Conservation (phyloP, 2,329 filamentous ascomycete genomes). For the Chaetomium sp. region DNA sequence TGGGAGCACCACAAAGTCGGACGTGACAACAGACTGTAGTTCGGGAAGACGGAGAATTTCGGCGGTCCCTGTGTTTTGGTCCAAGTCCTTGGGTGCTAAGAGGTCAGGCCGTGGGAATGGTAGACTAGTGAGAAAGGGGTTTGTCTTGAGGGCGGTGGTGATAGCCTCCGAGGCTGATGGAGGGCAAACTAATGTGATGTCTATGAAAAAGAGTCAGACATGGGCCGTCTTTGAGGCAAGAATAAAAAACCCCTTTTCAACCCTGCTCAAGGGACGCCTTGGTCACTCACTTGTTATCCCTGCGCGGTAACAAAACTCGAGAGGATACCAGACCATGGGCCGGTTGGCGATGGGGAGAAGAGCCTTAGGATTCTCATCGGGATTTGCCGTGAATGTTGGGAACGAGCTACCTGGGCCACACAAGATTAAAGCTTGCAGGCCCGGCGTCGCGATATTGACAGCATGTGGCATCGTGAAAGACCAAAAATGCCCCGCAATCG, state of each 20-base stretch:
- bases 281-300: conserved; percentile 58
- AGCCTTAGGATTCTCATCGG: conserved; percentile 75
- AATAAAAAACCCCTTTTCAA: not conserved
- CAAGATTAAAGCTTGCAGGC: conserved; percentile 76
- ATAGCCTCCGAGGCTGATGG: conserved; percentile 62
- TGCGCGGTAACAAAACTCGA: conserved; percentile 78
- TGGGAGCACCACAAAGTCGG: conserved; percentile 84
- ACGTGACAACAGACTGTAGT: conserved; percentile 68
- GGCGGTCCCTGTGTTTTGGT: conserved; percentile 81
- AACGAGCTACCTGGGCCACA: conserved; percentile 79
- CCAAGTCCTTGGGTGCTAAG: conserved; percentile 67
- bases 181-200: conserved; percentile 57
- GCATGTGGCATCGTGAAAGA: conserved; percentile 63
- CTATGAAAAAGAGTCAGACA: conserved; percentile 30
- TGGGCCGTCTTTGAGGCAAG: not conserved
- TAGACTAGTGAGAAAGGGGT: conserved; percentile 68
- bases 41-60: conserved; percentile 81
- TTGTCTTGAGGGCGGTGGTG: conserved; percentile 64
- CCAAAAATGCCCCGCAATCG: conserved; percentile 5
- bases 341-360: conserved; percentile 76
- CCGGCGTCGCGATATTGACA: conserved; percentile 63
- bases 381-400: conserved; percentile 73
- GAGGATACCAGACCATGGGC: conserved; percentile 85
- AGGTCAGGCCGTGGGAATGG: conserved; percentile 68
- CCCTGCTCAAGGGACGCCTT: not conserved